Evolutionary conservation across 768 basidiomycete species (phyloP).

Genomic region (Lentinula detonsa): DNA sequence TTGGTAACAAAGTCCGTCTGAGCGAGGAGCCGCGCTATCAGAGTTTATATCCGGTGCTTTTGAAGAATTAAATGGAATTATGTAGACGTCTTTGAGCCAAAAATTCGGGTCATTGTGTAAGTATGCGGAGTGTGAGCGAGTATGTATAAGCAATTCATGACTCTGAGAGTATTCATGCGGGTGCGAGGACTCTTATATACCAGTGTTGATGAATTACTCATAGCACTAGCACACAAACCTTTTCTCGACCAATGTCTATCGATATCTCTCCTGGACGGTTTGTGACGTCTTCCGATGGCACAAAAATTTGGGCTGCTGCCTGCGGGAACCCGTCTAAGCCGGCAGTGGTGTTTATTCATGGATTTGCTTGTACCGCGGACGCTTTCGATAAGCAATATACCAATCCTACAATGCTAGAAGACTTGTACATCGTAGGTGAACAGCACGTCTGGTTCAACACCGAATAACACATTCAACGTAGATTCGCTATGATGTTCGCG

Average conservation of each 20-base stretch:
- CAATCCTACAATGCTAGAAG: neutral
- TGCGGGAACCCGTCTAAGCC: constrained; percentile 15
- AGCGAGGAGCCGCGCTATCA: no score
- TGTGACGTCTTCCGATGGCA: constrained; percentile 13
- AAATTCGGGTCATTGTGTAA: neutral
- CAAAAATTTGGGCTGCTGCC: constrained; percentile 15
- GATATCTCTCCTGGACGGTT: constrained; percentile 3
- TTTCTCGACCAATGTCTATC: neutral
- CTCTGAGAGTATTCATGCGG: neutral
- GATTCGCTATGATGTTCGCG: constrained; percentile 18
- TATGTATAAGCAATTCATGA: neutral
- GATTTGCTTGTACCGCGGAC: constrained; percentile 7
- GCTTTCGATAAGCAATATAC: constrained; percentile 12
- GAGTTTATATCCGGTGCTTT: no score
- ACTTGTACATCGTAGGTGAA: constrained; percentile 8
- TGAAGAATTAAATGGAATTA: no score
- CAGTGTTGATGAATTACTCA: neutral
- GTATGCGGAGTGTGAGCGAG: neutral
- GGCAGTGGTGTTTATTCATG: constrained; percentile 15
- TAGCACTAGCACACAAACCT: no score
- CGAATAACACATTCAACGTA: neutral
- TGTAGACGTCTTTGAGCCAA: neutral
- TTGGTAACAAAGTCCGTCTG: no score
- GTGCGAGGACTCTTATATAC: neutral
- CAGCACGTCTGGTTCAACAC: neutral